Evolutionary conservation across 441 rosid genomes (phyloP), one percentile per base, ranked within the genome.

Genomic region (Theobroma grandiflorum): DNA sequence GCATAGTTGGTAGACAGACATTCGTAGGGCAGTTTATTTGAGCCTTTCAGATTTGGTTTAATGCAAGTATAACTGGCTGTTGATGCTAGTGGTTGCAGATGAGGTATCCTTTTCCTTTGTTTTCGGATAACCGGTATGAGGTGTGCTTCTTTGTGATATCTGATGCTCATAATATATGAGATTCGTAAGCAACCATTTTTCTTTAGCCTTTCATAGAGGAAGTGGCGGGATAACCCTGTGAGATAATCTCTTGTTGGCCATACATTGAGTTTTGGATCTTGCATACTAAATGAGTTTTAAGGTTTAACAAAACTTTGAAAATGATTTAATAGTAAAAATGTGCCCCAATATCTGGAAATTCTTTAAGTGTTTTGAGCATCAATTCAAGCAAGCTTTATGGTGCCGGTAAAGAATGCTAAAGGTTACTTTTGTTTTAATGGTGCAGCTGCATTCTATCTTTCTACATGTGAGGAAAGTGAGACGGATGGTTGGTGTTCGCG

Each of bases 381-480:
- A 6, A 20, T n/a, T n/a, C 37, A n/a, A 49, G 52, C 35, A 68
- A 58, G 63, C 10, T 35, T 66, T 50, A 53, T 40, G 52, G 12
- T 72, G 58, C 53, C 71, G 22, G 47, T 50, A 8, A 57, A 5
- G 40, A 31, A 40, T 49, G 37, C 43, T 77, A 31, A 69, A 42
- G 14, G 59, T 58, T 77, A 66, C 11, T 66, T 33, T 18, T 16
- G 45, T 80, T 81, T 72, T 26, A 38, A 37, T 79, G 50, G 22
- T 69, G 59, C 94, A 96, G 99, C 85, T 96, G 85, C 98, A 96
- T 84, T 94, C 98, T 33, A 84, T 96, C 83, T 93, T 94, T 82
- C 91, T 96, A 7, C 98, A 96, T 76, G 86, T 87, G 86, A 93
- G 99, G 84, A 94, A 94, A 86, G 80, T 96, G 62, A 83, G 99